phyloP scores from a whole-genome alignment of 768 basidiomycete genomes.

The Russula dissimulans region DNA sequence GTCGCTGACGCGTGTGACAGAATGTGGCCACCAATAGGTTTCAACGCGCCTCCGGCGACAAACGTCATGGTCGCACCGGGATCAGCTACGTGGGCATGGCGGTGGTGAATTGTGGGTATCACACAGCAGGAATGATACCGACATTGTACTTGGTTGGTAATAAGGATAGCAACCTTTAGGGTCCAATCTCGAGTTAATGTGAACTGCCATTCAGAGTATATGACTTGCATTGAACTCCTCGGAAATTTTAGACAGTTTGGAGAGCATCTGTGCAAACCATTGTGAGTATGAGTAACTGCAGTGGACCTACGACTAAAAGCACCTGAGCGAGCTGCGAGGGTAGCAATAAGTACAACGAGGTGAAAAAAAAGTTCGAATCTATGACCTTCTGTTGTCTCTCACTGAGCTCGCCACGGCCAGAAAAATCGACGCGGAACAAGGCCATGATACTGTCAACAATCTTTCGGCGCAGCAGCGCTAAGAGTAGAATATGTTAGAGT shows the following conservation, averaged over 20 bases:
- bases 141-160: conserved; percentile 94
- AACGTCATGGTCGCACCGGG: conserved; percentile 95
- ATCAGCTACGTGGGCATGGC: conserved; percentile 42
- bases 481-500: neutral
- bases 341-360: conserved; percentile 11
- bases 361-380: neutral
- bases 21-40: conserved; percentile 87
- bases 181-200: conserved; percentile 11
- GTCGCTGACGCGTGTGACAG: conserved; percentile 84
- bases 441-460: conserved; percentile 98
- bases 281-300: neutral
- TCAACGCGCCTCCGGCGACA: conserved; percentile 86
- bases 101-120: neutral
- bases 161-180: conserved; percentile 65
- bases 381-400: conserved; percentile 85
- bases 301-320: neutral
- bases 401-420: conserved; percentile 87
- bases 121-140: conserved; percentile 17
- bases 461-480: conserved; percentile 30
- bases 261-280: conserved; percentile 59
- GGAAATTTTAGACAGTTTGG: conserved; percentile 80
- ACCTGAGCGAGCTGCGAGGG: conserved; percentile 70
- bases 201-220: neutral
- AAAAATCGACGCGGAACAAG: conserved; percentile 87
- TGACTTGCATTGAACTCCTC: conserved; percentile 78